Percentiles rank a stretch among this genome's conserved stretches.
phyloP scores from a whole-genome alignment of 768 basidiomycete species.

The Pulveroboletus frians region DNA sequence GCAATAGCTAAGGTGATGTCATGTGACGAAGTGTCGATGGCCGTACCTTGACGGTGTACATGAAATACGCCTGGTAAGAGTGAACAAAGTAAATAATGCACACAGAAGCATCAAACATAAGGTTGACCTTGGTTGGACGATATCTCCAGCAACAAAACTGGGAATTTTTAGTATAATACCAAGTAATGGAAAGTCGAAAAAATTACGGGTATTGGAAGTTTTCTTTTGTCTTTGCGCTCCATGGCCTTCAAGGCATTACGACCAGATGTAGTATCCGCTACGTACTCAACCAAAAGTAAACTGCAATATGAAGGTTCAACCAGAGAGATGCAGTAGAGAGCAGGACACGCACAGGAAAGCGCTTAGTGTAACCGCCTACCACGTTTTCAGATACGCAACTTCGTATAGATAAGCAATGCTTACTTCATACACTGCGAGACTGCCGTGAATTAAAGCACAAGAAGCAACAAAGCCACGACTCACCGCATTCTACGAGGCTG shows the following conservation, averaged over 20 bases:
- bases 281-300: slow-evolving; percentile 78
- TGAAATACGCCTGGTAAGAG: slow-evolving; percentile 65
- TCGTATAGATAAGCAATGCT: slow-evolving; percentile 11
- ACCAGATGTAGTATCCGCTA: slow-evolving; percentile 61
- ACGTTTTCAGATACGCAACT: slow-evolving; percentile 14
- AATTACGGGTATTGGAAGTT: slow-evolving; percentile 64
- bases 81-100: slow-evolving; percentile 5
- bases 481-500: slow-evolving; percentile 46
- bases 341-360: slow-evolving; percentile 68
- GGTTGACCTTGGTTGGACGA: slow-evolving; percentile 66
- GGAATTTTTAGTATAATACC: background rate
- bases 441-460: slow-evolving; percentile 24
- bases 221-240: slow-evolving; percentile 70
- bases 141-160: slow-evolving; percentile 82
- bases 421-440: slow-evolving; percentile 60
- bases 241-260: slow-evolving; percentile 65
- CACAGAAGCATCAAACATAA: background rate
- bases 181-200: background rate
- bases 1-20: background rate
- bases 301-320: slow-evolving; percentile 32
- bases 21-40: background rate
- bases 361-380: slow-evolving; percentile 72
- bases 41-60: slow-evolving; percentile 77
- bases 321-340: background rate
- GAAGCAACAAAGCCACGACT: slow-evolving; percentile 14